Evolutionary conservation across 2,329 filamentous ascomycete genomes (phyloP).

Genomic region (Lomentospora prolificans): DNA sequence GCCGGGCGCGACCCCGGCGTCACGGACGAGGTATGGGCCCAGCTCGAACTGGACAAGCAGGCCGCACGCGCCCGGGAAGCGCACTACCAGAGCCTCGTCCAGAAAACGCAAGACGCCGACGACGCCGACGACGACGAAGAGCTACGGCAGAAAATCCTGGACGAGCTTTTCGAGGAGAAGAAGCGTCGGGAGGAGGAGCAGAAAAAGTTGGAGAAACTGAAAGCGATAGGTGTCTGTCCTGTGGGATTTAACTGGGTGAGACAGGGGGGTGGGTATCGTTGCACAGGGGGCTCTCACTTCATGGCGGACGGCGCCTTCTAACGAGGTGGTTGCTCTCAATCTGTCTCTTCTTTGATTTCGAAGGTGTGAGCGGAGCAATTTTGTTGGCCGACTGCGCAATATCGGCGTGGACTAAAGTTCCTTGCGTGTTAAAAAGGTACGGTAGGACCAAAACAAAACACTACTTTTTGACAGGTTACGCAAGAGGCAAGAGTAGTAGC

Average conservation of each 20-base stretch:
- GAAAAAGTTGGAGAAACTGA: constrained; percentile 36
- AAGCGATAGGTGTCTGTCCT: constrained; percentile 43
- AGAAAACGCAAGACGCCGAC: constrained; percentile 20
- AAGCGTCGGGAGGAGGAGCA: constrained; percentile 25
- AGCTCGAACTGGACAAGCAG: constrained; percentile 42
- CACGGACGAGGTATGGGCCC: constrained; percentile 49
- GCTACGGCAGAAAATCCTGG: constrained; percentile 25
- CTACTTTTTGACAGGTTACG: no score
- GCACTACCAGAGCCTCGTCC: constrained; percentile 19
- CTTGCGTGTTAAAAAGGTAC: no score
- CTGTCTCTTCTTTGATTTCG: no score
- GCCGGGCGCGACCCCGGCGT: constrained; percentile 42
- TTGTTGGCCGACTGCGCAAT: no score
- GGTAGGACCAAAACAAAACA: no score
- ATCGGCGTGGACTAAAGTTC: no score
- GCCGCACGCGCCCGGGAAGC: constrained; percentile 27
- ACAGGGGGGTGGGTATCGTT: constrained; percentile 48
- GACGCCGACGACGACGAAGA: constrained; percentile 19
- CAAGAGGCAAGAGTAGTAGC: no score
- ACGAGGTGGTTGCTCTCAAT: no score
- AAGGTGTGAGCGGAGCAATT: no score
- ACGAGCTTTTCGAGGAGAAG: constrained; percentile 27
- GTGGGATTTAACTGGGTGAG: constrained; percentile 53
- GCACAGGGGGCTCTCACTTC: constrained; percentile 51
- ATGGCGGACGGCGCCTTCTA: no score